These are phyloP conservation scores for Myxozyma melibiosi DNA, from an alignment of 805 yeast genomes.

Conservation along the genomic window DNA sequence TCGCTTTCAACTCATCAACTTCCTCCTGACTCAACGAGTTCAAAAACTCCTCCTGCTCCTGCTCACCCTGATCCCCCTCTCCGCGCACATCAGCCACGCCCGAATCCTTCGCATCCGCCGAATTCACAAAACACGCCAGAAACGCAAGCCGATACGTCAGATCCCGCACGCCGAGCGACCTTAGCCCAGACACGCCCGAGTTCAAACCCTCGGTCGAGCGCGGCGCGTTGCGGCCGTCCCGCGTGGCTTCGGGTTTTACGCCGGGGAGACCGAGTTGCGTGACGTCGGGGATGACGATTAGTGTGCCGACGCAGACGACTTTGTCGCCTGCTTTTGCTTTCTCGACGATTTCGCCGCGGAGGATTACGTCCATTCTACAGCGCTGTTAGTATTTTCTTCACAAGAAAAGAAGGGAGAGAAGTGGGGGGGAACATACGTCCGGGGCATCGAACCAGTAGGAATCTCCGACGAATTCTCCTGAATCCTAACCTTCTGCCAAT, in stretches of 20 bases:
- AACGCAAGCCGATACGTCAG: conserved; percentile 90
- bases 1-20: conserved; percentile 77
- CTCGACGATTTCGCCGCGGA: conserved; percentile 93
- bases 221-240: conserved; percentile 62
- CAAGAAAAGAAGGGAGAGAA: neutral
- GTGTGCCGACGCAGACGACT: conserved; percentile 90
- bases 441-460: conserved; percentile 98
- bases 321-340: conserved; percentile 97
- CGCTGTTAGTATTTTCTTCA: neutral
- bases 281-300: conserved; percentile 92
- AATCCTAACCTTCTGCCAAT: conserved; percentile 95
- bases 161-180: conserved; percentile 90
- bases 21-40: conserved; percentile 79
- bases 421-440: conserved; percentile 50
- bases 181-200: conserved; percentile 87
- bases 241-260: conserved; percentile 77
- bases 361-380: conserved; percentile 73
- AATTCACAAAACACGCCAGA: conserved; percentile 85
- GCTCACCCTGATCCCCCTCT: conserved; percentile 54
- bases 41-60: conserved; percentile 75
- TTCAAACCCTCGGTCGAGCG: conserved; percentile 68
- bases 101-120: conserved; percentile 49
- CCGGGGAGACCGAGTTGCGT: conserved; percentile 95
- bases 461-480: conserved; percentile 96
- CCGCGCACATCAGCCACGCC: conserved; percentile 45